These are phyloP conservation scores for Astrothelium macrocarpum DNA, from an alignment of 495 filamentous ascomycete species.

Conservation along the genomic window DNA sequence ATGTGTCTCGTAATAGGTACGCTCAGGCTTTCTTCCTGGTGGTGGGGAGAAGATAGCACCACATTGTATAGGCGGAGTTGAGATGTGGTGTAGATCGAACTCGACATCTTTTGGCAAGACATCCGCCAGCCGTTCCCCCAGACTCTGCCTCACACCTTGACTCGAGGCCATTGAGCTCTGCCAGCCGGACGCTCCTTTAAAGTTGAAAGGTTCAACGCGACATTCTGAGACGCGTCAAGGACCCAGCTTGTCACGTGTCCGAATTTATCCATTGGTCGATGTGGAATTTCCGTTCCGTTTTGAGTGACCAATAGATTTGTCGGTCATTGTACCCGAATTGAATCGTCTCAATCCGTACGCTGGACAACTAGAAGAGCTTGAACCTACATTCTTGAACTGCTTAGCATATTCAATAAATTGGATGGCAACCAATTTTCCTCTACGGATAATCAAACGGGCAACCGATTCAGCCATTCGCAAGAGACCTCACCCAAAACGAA, in stretches of 20 bases:
- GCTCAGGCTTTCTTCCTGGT: slow-evolving; percentile 54
- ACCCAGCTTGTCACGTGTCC: background rate
- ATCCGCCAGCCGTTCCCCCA: slow-evolving; percentile 46
- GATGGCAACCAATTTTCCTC: background rate
- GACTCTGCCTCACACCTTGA: background rate
- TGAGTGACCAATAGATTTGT: background rate
- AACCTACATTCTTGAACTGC: background rate
- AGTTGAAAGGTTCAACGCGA: background rate
- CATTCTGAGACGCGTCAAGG: background rate
- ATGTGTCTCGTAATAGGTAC: slow-evolving; percentile 81
- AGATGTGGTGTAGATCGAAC: slow-evolving; percentile 76
- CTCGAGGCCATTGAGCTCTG: background rate
- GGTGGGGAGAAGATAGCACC: slow-evolving; percentile 70
- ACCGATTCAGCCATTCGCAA: background rate
- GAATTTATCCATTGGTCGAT: background rate
- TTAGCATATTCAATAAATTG: background rate
- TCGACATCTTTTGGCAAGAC: slow-evolving; percentile 59
- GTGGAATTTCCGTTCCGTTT: background rate
- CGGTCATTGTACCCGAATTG: too few relatives aligned
- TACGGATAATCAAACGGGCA: background rate
- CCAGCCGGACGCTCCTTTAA: background rate
- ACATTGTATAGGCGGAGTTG: slow-evolving; percentile 66
- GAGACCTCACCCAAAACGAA: background rate
- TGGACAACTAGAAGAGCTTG: background rate
- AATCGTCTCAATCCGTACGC: too few relatives aligned